A percentile compares a stretch with the other conserved stretches of the same genome.
Evolutionary conservation across 2,329 filamentous ascomycete genomes (phyloP).

Genomic region (Graphilbum ipis-grandicollis): DNA sequence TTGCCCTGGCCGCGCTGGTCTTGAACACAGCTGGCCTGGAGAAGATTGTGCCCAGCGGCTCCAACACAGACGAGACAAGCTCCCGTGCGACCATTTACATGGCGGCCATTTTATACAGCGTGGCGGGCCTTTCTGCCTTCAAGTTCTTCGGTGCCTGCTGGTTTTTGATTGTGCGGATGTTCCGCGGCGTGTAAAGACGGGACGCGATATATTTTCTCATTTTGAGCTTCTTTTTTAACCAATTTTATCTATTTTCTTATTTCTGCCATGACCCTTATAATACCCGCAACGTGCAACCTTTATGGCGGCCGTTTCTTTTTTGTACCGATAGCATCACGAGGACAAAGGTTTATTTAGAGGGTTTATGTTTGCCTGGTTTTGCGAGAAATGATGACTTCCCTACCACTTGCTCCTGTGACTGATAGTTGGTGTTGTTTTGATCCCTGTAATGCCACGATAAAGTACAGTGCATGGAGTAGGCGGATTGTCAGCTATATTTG

Average conservation of each 20-base stretch:
- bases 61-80: slow-evolving; percentile 10
- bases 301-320: not conserved
- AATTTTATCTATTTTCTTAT: not conserved
- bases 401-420: too few species aligned
- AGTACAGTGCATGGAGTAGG: too few species aligned
- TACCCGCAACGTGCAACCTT: not conserved
- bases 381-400: too few species aligned
- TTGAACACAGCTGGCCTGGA: slow-evolving; percentile 73
- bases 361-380: too few species aligned
- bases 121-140: slow-evolving; percentile 68
- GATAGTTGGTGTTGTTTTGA: too few species aligned
- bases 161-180: slow-evolving; percentile 83
- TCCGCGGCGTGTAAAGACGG: slow-evolving; percentile 42
- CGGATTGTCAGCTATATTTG: too few species aligned
- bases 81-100: slow-evolving; percentile 66
- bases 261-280: not conserved
- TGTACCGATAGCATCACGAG: not conserved
- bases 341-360: too few species aligned
- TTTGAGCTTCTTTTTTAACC: not conserved
- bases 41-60: slow-evolving; percentile 32
- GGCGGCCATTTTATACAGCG: slow-evolving; percentile 73
- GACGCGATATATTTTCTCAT: not conserved
- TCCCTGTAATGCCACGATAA: too few species aligned
- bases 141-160: slow-evolving; percentile 78
- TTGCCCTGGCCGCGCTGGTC: slow-evolving; percentile 73